A percentile compares a stretch with the other conserved stretches of the same genome.
phyloP scores from a whole-genome alignment of 2,329 filamentous ascomycete genomes.

The Pseudogymnoascus sp. region DNA sequence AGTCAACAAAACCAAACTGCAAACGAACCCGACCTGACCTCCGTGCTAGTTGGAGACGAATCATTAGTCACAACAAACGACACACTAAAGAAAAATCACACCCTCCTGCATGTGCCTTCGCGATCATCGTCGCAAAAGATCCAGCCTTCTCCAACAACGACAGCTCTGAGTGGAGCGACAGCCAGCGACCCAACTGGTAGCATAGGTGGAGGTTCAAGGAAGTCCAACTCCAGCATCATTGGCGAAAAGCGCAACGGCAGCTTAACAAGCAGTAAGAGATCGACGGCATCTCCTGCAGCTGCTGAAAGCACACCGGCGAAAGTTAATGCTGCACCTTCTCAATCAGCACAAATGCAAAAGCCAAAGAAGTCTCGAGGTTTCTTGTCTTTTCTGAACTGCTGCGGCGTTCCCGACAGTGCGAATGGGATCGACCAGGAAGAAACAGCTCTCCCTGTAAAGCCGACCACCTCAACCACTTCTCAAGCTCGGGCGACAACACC shows the following conservation, averaged over 20 bases:
- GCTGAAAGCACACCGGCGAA: conserved; percentile 31
- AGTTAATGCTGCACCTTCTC: conserved; percentile 25
- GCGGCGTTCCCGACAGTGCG: conserved; percentile 34
- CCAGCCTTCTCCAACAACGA: conserved; percentile 51
- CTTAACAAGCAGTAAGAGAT: conserved; percentile 55
- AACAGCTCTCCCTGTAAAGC: conserved; percentile 36
- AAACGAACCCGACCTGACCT: not conserved
- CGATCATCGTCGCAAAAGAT: conserved; percentile 54
- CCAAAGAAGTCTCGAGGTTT: conserved; percentile 34
- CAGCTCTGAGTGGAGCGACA: conserved; percentile 52
- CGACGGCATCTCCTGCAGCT: conserved; percentile 36
- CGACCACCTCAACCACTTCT: conserved; percentile 29
- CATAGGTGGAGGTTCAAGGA: conserved; percentile 56
- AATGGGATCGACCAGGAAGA: conserved; percentile 36
- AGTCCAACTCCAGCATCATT: conserved; percentile 56
- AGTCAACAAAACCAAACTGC: not conserved
- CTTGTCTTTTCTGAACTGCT: conserved; percentile 41
- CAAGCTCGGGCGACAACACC: conserved; percentile 20
- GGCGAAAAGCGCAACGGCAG: conserved; percentile 59
- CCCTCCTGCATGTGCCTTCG: conserved; percentile 51
- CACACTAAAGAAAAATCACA: conserved; percentile 35
- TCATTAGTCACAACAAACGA: conserved; percentile 3
- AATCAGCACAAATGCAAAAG: conserved; percentile 26
- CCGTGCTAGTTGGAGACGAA: not conserved
- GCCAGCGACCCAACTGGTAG: conserved; percentile 53